These are phyloP conservation scores for Cyclotella sp. DNA, from an alignment of 108 stramenopile species.

Conservation along the genomic window DNA sequence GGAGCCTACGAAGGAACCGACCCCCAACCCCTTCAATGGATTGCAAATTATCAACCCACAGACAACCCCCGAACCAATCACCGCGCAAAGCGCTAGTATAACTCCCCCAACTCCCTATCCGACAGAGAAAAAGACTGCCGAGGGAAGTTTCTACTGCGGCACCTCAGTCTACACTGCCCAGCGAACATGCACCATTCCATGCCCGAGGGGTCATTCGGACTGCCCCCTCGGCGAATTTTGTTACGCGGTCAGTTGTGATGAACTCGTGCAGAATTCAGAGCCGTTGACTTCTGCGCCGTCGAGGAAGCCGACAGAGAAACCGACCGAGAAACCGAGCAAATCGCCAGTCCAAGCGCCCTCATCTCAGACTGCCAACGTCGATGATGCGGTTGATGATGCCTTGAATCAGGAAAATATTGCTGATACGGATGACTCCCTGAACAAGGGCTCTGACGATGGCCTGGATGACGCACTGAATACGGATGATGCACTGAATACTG, in stretches of 20 bases:
- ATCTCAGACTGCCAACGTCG: constrained; percentile 4
- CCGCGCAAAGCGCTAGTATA: not conserved
- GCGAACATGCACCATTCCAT: constrained; percentile 13
- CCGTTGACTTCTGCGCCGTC: constrained; percentile 20
- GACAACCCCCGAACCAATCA: not conserved
- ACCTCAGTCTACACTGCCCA: constrained; percentile 12
- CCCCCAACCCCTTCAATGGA: constrained; percentile 11
- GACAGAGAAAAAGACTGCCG: not conserved
- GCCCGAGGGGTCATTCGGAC: constrained; percentile 19
- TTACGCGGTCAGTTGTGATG: constrained; percentile 4
- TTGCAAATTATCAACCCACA: not conserved
- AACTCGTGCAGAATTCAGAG: not conserved
- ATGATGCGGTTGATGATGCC: constrained; percentile 1
- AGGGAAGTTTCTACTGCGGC: constrained; percentile 21
- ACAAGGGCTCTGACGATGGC: not conserved
- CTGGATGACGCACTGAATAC: not conserved
- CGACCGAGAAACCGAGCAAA: constrained; percentile 14
- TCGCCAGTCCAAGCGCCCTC: constrained; percentile 2
- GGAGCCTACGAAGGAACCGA: constrained; percentile 9
- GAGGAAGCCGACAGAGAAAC: constrained; percentile 26
- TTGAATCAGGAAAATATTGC: constrained; percentile 3
- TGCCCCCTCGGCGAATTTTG: constrained; percentile 23
- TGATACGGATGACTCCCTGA: constrained; percentile 3
- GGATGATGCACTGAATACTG: not conserved
- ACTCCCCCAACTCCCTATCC: not conserved